Percentiles rank a stretch among this genome's conserved stretches.
These are phyloP conservation scores for Syzygium syzygioides DNA, from an alignment of 441 rosid genomes.

Conservation along the genomic window DNA sequence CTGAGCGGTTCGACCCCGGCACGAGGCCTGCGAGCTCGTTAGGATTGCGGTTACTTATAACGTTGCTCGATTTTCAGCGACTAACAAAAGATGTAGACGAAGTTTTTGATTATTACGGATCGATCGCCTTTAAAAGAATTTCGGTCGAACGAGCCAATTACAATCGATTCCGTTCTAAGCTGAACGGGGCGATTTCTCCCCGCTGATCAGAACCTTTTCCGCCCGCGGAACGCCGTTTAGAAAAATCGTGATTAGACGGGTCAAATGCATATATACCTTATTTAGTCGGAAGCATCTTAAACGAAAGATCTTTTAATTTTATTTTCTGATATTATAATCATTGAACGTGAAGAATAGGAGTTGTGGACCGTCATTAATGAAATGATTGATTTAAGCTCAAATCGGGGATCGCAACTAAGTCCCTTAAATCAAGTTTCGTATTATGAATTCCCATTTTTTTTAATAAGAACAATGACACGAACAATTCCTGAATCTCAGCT, in stretches of 20 bases:
- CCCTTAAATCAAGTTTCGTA: background rate
- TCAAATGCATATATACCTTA: background rate
- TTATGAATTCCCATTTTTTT: background rate
- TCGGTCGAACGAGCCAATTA: background rate
- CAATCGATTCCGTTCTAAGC: background rate
- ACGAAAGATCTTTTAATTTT: background rate
- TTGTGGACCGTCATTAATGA: background rate
- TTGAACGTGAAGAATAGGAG: background rate
- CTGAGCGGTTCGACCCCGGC: accelerated
- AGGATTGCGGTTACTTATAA: background rate
- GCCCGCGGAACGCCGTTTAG: background rate
- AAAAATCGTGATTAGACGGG: accelerated
- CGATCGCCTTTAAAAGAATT: background rate
- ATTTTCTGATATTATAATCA: background rate
- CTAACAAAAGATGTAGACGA: background rate
- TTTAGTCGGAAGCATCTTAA: accelerated
- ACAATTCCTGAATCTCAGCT: too few species aligned
- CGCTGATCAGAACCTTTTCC: background rate
- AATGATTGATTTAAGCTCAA: background rate
- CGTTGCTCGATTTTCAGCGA: background rate
- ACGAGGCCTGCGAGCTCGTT: background rate
- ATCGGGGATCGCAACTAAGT: background rate
- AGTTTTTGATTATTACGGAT: too few species aligned
- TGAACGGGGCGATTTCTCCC: background rate
- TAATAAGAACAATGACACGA: background rate